Conservation (phyloP, 371 early-diverging fungal genomes). For the Mortierella sp. region DNA sequence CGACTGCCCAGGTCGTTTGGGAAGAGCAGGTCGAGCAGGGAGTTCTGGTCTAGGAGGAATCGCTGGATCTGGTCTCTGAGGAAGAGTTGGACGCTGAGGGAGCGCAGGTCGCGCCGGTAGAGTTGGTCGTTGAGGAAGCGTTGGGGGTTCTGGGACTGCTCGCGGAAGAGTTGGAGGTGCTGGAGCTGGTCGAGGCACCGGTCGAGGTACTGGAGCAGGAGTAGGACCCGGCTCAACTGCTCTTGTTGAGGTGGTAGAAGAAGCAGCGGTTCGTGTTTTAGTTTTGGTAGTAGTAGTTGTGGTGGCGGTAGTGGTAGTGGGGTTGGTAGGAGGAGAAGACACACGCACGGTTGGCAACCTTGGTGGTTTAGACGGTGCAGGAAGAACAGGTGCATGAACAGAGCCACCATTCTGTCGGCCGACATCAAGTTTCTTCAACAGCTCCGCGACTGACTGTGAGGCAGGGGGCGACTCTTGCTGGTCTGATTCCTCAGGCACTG, state of each 20-base stretch:
- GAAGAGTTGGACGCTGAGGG: slow-evolving; percentile 6
- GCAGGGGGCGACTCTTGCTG: background rate
- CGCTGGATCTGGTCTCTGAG: background rate
- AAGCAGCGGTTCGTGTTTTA: background rate
- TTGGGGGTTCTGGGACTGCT: slow-evolving; percentile 3
- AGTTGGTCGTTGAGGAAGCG: slow-evolving; percentile 29
- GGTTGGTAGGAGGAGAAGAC: background rate
- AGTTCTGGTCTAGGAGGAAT: slow-evolving; percentile 30
- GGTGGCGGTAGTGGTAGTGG: background rate
- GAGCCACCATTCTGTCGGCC: background rate
- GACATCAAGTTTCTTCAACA: slow-evolving; percentile 1
- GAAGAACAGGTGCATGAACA: background rate
- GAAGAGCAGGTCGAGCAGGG: slow-evolving; percentile 33
- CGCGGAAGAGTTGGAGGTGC: background rate
- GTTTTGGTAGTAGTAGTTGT: background rate
- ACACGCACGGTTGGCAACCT: slow-evolving; percentile 1
- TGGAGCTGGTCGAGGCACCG: background rate
- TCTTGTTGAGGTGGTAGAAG: background rate
- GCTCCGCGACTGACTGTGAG: background rate
- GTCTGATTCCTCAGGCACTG: background rate
- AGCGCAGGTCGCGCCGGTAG: background rate
- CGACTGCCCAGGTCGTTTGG: slow-evolving; percentile 23
- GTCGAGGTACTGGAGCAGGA: background rate
- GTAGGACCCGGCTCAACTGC: background rate
- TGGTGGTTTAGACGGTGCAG: slow-evolving; percentile 20